Evolutionary conservation across 257 asterid genomes (phyloP).

Genomic region (Forsythia viridissima): DNA sequence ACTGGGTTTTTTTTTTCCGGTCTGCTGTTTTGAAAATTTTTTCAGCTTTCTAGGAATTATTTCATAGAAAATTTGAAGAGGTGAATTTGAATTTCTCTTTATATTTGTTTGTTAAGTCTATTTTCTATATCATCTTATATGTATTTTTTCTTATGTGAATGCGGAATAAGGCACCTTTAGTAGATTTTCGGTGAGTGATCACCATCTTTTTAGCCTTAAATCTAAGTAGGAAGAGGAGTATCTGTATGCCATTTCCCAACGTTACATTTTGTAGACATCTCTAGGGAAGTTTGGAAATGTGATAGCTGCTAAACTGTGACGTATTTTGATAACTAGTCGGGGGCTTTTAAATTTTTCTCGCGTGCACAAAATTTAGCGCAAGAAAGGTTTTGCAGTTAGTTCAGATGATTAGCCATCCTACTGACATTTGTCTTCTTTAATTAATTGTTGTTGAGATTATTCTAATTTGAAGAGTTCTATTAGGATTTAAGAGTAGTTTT

Average conservation of each 20-base stretch:
- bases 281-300: conserved; percentile 27
- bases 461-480: not conserved
- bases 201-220: conserved; percentile 7
- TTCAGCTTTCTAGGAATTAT: not conserved
- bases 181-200: not conserved
- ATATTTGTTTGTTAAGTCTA: not conserved
- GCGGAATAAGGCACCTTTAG: conserved; percentile 9
- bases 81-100: not conserved
- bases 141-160: not conserved
- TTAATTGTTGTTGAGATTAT: not conserved
- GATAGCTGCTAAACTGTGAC: conserved; percentile 17
- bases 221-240: conserved; percentile 4
- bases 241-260: conserved; percentile 21
- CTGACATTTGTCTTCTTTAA: not conserved
- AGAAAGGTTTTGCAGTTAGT: not conserved
- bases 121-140: not conserved
- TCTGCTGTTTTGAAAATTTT: not conserved
- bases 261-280: conserved; percentile 29
- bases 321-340: not conserved
- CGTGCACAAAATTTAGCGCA: not conserved
- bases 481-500: conserved; percentile 21
- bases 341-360: not conserved
- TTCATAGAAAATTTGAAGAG: not conserved
- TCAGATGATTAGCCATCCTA: not conserved
- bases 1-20: not conserved